Percentiles rank a stretch among this genome's conserved stretches.
These are phyloP conservation scores for Pelargonium australe DNA, from an alignment of 441 rosid species.

Conservation along the genomic window DNA sequence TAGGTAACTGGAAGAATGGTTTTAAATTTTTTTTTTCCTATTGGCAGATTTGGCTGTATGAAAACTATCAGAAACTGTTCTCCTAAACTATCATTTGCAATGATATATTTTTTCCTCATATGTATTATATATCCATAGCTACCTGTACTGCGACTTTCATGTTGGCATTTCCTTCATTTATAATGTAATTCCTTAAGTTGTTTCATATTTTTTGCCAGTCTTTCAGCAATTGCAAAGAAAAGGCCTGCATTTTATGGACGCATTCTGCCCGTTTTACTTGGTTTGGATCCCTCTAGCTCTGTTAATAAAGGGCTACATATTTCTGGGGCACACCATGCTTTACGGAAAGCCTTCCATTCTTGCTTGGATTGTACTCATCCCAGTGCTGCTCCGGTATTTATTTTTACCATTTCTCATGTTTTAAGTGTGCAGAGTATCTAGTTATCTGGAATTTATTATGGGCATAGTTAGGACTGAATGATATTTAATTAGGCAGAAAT, in stretches of 20 bases:
- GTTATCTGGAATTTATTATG: background rate
- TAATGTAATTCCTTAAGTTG: slow-evolving; percentile 10
- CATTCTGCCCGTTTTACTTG: slow-evolving; percentile 87
- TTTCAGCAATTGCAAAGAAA: slow-evolving; percentile 80
- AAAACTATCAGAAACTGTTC: background rate
- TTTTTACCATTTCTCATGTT: slow-evolving; percentile 11
- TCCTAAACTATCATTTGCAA: background rate
- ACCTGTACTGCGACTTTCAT: background rate
- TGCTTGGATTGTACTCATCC: slow-evolving; percentile 88
- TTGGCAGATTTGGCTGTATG: background rate
- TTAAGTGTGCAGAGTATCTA: background rate
- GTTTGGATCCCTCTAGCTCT: slow-evolving; percentile 70
- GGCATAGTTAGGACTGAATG: background rate
- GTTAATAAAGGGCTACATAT: slow-evolving; percentile 55
- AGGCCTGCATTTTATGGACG: slow-evolving; percentile 92
- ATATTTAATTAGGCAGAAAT: background rate
- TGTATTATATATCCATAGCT: background rate
- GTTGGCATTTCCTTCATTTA: background rate
- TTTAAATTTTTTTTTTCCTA: background rate
- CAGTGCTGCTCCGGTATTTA: slow-evolving; percentile 91
- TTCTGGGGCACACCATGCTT: slow-evolving; percentile 61
- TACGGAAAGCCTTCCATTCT: slow-evolving; percentile 64
- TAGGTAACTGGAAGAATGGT: slow-evolving; percentile 9
- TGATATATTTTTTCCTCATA: background rate
- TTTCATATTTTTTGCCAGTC: slow-evolving; percentile 43